Conservation (phyloP, 2,329 filamentous ascomycete genomes). For the Passalora sequoiae region DNA sequence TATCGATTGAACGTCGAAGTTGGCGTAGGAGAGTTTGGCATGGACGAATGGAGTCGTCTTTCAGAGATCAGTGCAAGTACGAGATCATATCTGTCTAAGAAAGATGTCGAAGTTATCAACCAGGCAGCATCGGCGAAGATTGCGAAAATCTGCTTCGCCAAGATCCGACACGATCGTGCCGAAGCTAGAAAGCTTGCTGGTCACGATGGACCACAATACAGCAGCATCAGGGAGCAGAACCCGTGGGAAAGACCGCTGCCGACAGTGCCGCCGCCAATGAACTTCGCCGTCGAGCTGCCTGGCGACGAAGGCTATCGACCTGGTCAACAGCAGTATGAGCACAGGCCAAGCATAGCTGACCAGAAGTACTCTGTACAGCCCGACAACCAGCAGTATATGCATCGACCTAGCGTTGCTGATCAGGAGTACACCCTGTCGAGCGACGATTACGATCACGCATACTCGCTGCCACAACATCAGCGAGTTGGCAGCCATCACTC, state of each 20-base stretch:
- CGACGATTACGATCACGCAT: constrained; percentile 14
- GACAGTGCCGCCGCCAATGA: constrained; percentile 40
- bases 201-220: constrained; percentile 14
- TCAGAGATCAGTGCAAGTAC: constrained; percentile 93
- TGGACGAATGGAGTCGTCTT: constrained; percentile 97
- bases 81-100: constrained; percentile 69
- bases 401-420: constrained; percentile 49
- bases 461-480: constrained; percentile 5
- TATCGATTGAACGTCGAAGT: constrained; percentile 95
- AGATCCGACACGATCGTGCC: constrained; percentile 58
- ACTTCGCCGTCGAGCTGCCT: constrained; percentile 34
- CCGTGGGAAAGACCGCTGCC: constrained; percentile 28
- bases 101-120: constrained; percentile 71
- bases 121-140: constrained; percentile 72
- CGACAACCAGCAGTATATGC: constrained; percentile 54
- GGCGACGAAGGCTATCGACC: constrained; percentile 29
- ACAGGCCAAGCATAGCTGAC: constrained; percentile 49
- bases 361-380: constrained; percentile 62
- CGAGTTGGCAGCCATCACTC: constrained; percentile 10
- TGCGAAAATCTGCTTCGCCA: constrained; percentile 74
- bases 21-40: constrained; percentile 92
- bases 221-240: constrained; percentile 28
- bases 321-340: constrained; percentile 54
- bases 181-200: constrained; percentile 35
- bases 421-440: constrained; percentile 55